A percentile compares a stretch with the other conserved stretches of the same genome.
Evolutionary conservation across 2,329 filamentous ascomycete species (phyloP).

Genomic region (Talaromyces verruculosus): DNA sequence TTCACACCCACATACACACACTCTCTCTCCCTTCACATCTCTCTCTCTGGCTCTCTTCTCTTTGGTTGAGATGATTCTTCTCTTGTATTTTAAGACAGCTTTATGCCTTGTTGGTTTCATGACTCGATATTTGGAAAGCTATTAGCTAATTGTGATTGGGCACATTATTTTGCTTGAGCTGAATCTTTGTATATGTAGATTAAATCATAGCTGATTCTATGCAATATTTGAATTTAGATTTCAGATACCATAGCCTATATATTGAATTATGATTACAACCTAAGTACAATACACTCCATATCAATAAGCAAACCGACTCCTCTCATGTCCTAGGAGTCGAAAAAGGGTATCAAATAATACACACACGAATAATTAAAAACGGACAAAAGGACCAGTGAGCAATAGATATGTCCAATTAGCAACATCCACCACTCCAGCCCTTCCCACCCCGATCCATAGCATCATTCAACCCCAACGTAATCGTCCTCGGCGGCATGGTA

Average conservation of each 20-base stretch:
- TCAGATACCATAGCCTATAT: neutral
- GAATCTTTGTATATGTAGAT: neutral
- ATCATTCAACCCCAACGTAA: conserved; percentile 49
- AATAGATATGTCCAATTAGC: conserved; percentile 26
- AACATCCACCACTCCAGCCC: conserved; percentile 40
- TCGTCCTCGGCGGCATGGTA: conserved; percentile 39
- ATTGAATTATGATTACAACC: conserved; percentile 8
- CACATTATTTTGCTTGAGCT: neutral
- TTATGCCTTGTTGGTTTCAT: conserved; percentile 7
- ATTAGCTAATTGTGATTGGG: conserved; percentile 1
- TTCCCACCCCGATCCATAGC: conserved; percentile 45
- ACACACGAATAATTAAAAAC: neutral
- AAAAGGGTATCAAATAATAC: conserved; percentile 14
- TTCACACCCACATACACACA: neutral
- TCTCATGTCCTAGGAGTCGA: neutral
- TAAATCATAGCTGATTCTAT: neutral
- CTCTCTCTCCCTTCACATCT: neutral
- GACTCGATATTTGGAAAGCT: conserved; percentile 10
- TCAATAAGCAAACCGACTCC: neutral
- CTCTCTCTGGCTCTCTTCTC: neutral
- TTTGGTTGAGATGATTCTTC: neutral
- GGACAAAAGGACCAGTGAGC: neutral
- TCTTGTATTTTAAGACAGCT: conserved; percentile 11
- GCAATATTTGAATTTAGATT: neutral
- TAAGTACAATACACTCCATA: neutral